Evolutionary conservation across 768 basidiomycete genomes (phyloP).

Genomic region (Amanita inopinata): DNA sequence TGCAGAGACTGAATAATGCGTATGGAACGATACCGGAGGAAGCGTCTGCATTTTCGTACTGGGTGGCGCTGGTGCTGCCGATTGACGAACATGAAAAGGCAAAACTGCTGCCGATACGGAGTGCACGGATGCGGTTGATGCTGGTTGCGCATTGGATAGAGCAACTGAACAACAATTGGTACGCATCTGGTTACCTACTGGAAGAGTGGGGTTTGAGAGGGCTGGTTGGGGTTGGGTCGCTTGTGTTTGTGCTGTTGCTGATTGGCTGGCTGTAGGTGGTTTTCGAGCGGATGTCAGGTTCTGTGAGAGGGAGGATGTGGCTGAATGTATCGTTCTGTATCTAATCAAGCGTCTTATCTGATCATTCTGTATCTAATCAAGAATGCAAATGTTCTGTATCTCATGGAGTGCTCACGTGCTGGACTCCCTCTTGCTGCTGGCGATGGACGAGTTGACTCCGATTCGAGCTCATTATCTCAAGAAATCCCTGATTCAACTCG

Average conservation of each 20-base stretch:
- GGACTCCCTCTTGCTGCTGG: not conserved
- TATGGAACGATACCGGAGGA: conserved; percentile 74
- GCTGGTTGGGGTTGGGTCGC: conserved; percentile 15
- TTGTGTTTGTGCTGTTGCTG: conserved; percentile 23
- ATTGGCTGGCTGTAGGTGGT: conserved; percentile 51
- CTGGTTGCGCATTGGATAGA: conserved; percentile 96
- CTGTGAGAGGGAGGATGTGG: conserved; percentile 18
- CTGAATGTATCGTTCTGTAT: no score
- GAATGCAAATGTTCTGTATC: not conserved
- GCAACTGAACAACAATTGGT: conserved; percentile 44
- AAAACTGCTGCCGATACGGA: conserved; percentile 75
- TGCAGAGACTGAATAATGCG: conserved; percentile 72
- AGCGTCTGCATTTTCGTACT: conserved; percentile 69
- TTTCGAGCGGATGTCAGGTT: conserved; percentile 59
- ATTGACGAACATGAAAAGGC: conserved; percentile 88
- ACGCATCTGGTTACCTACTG: conserved; percentile 16
- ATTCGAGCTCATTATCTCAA: conserved; percentile 97
- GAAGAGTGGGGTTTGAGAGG: conserved; percentile 9
- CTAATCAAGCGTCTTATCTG: no score
- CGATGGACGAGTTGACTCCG: conserved; percentile 50
- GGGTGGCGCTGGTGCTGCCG: conserved; percentile 85
- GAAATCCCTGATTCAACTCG: conserved; percentile 84
- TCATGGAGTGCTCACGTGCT: no score
- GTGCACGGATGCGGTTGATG: conserved; percentile 65
- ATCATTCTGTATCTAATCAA: conserved; percentile 6